Evolutionary conservation across 73 alveolate genomes (phyloP).

Genomic region (Durusdinium trenchii): DNA sequence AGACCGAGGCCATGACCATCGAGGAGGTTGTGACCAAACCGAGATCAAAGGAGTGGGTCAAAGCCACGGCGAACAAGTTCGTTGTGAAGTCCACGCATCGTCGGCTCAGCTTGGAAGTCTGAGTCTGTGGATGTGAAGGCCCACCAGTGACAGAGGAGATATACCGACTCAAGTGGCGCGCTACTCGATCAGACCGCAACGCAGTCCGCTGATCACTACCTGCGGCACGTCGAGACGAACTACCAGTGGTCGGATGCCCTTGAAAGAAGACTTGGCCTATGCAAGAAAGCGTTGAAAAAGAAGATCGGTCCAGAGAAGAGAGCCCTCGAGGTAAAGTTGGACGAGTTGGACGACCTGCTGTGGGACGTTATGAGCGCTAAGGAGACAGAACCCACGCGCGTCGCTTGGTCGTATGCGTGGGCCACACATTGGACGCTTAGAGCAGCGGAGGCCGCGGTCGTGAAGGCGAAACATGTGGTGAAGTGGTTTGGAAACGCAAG

Average conservation of each 20-base stretch:
- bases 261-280: not conserved
- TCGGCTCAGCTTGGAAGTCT: too few species aligned
- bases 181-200: not conserved
- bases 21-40: too few species aligned
- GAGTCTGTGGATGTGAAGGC: too few species aligned
- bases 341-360: not conserved
- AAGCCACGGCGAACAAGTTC: too few species aligned
- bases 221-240: not conserved
- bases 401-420: constrained; percentile 12
- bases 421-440: not conserved
- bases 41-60: too few species aligned
- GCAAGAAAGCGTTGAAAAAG: not conserved
- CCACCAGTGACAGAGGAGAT: too few species aligned
- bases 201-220: not conserved
- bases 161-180: too few species aligned
- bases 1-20: too few species aligned
- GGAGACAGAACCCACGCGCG: not conserved
- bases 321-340: not conserved
- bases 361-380: not conserved
- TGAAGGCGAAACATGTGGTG: not conserved
- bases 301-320: not conserved
- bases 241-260: not conserved
- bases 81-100: too few species aligned
- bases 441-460: not conserved
- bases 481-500: not conserved